phyloP scores from a whole-genome alignment of 2,329 filamentous ascomycete genomes.

The Chrysosporium queenslandicum region DNA sequence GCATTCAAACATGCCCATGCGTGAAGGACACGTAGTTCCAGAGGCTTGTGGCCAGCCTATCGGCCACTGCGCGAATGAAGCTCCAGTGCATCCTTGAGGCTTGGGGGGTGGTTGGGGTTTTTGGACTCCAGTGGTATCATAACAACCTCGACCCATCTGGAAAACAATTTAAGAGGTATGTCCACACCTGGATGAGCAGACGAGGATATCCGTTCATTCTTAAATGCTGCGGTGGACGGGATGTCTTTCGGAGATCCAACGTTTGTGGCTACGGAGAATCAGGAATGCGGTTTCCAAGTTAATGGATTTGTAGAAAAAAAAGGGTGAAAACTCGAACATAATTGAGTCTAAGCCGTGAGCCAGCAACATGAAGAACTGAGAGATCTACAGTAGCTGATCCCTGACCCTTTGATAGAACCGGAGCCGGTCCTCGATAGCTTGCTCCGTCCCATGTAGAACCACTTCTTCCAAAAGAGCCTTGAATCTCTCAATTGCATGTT shows the following conservation, averaged over 20 bases:
- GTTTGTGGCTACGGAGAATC: neutral
- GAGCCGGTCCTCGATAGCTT: neutral
- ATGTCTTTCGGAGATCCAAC: neutral
- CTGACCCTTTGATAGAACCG: neutral
- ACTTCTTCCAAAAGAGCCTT: neutral
- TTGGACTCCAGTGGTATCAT: slow-evolving; percentile 43
- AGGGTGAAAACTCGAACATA: neutral
- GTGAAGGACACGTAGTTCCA: neutral
- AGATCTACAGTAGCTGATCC: neutral
- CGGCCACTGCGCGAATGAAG: neutral
- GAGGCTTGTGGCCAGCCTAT: neutral
- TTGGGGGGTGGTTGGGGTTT: slow-evolving; percentile 40
- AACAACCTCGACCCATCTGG: slow-evolving; percentile 41
- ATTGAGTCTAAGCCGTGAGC: neutral
- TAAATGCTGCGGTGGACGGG: neutral
- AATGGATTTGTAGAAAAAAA: neutral
- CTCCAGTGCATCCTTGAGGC: neutral
- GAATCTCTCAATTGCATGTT: neutral
- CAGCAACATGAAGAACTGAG: neutral
- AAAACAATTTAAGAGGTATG: neutral
- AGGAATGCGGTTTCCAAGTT: neutral
- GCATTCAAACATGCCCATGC: neutral
- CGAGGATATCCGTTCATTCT: neutral
- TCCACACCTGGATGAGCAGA: neutral
- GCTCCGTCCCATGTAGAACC: neutral